Evolutionary conservation across 73 alveolate genomes (phyloP), one percentile per base, ranked within the genome.

Genomic region (Breviolum minutum): DNA sequence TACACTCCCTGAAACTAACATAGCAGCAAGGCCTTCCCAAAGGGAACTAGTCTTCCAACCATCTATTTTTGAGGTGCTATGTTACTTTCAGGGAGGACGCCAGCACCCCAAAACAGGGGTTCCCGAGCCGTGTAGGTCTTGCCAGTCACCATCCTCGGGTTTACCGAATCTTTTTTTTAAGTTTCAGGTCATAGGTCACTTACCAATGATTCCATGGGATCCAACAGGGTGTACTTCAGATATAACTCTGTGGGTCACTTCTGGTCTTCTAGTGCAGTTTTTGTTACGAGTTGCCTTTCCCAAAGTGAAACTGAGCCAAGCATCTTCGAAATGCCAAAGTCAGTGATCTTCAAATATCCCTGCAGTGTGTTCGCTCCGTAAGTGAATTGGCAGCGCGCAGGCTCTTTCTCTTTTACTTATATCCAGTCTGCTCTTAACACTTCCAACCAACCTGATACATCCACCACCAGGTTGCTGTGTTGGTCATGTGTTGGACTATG

Each of bases 311-410:
- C 32, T 40, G 83, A 12, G 89, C 27, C 97, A 9, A 74, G 97
- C 29, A 27, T 9, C 97, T 91, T 91, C 7, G 97, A 79, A 64
- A 91, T 94, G 69, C 99, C 99, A 60, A 94, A 62, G 99, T 94
- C 99, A 14, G 99, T 64, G 70, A 94, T 63, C 99, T 94, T 94
- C 82, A 82, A 71, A 26, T 94, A 94, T 71, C 99, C 99, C 94
- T 80, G 93, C 68, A 0, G 26, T 64, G 16, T 2, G 60, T 11
- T 64, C 63, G 29, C 26, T 20, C 81, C 2, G 29, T 1, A 20
- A 10, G 29, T 0, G 29, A 40, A 71, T 40, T 40, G 54, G 54
- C 54, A 3, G 54, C 54, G 3, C 54, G 54, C 54, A 40, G 54
- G 54, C 54, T 40, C 54, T 40, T 40, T 40, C 54, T n/a, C 54